Evolutionary conservation across 208 protist species (phyloP).

Genomic region (Trypanosoma lewisi): DNA sequence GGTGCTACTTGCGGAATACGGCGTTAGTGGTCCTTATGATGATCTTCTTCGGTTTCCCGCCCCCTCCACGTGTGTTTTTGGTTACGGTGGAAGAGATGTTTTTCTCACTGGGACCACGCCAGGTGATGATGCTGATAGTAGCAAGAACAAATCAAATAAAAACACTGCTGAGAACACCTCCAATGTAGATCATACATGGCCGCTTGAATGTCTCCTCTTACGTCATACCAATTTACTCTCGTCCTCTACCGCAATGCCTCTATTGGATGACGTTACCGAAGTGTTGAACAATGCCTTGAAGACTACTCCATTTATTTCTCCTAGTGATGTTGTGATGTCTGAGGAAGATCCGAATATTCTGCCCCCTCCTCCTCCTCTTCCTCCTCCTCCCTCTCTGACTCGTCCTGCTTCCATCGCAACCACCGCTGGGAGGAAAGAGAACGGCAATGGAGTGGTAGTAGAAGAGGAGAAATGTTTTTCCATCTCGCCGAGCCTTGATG

Average conservation of each 20-base stretch:
- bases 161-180: background rate
- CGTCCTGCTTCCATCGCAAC: no score
- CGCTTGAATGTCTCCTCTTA: slow-evolving; percentile 38
- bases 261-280: slow-evolving; percentile 21
- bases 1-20: slow-evolving; percentile 72
- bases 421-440: no score
- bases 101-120: slow-evolving; percentile 64
- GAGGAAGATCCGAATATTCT: background rate
- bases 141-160: background rate
- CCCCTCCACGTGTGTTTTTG: slow-evolving; percentile 52
- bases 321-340: background rate
- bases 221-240: slow-evolving; percentile 40
- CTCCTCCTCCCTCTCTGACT: no score
- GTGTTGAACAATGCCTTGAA: slow-evolving; percentile 11
- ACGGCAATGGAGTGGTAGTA: background rate
- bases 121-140: slow-evolving; percentile 17
- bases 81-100: slow-evolving; percentile 52
- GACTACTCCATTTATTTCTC: background rate
- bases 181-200: slow-evolving; percentile 25
- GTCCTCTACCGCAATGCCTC: slow-evolving; percentile 16
- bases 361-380: background rate
- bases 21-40: slow-evolving; percentile 49
- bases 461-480: background rate
- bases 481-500: background rate
- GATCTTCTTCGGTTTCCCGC: slow-evolving; percentile 47